Evolutionary conservation across 257 asterid genomes (phyloP), one percentile per base, ranked within the genome.

Genomic region (Paraleonurus japonicus): DNA sequence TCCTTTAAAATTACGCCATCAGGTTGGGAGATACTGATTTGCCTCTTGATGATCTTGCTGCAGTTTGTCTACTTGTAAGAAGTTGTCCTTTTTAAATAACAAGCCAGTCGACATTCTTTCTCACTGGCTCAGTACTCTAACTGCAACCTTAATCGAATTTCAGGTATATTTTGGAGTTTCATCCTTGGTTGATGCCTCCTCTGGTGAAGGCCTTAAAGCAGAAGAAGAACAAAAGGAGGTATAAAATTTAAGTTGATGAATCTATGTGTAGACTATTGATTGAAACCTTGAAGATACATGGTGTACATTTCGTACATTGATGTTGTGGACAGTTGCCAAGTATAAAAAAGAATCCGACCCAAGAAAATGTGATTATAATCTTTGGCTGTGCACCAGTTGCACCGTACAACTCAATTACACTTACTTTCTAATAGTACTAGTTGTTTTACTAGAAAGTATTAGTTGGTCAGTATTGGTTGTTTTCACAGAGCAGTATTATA

Each of bases 171-270:
- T 94, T 83, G 99, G 99, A 37, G 96, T 94, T 67, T 80, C 99
- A 27, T 86, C 99, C 27, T 83, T 94, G 85, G 62, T 94, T 16
- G 97, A 91, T 0, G 99, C 99, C 78, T 82, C 96, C 68, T 89
- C 97, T 0, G 41, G 90, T 54, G 91, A 91, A 59, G 91, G 96
- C 63, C 76, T 67, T 68, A 94, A 88, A 81, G 90, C 90, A 7
- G 96, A 85, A 80, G 97, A 94, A 83, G 97, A 93, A 71, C 96
- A 94, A 70, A 90, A 88, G 86, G 97, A 91, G 97, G 98, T 93
- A 65, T 30, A 10, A 41, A 7, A 4, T 7, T 23, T 27, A 15
- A 17, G 58, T 17, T 8, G 45, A n/a, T 58, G 7, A 7, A 57
- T 43, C 68, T 16, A 20, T 15, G 28, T 2, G 4, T 23, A 41